A percentile compares a stretch with the other conserved stretches of the same genome.
Evolutionary conservation across 768 basidiomycete genomes (phyloP).

Genomic region (Trametes punicea): DNA sequence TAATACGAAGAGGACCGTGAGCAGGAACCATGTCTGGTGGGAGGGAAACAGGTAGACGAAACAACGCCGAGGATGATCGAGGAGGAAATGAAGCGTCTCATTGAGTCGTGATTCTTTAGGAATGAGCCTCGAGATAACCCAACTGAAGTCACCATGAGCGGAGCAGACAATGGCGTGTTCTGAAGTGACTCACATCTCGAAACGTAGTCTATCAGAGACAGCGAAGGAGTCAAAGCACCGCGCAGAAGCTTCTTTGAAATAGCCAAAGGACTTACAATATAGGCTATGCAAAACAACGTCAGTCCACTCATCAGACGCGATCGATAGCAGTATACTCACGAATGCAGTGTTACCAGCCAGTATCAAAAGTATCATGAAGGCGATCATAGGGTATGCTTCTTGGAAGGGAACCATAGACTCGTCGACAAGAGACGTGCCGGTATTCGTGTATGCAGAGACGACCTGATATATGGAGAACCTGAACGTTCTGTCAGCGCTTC

Average conservation of each 20-base stretch:
- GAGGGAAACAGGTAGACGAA: constrained; percentile 90
- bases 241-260: background rate
- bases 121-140: constrained; percentile 63
- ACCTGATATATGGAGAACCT: constrained; percentile 88
- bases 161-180: background rate
- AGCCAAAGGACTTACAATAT: constrained; percentile 65
- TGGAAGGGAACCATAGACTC: constrained; percentile 92
- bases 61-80: constrained; percentile 93
- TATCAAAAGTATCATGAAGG: constrained; percentile 69
- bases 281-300: constrained; percentile 49
- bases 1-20: constrained; percentile 61
- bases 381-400: constrained; percentile 75
- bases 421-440: constrained; percentile 85
- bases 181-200: constrained; percentile 13
- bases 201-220: constrained; percentile 56
- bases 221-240: background rate
- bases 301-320: background rate
- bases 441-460: constrained; percentile 85
- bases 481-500: background rate
- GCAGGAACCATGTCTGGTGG: constrained; percentile 90
- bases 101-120: constrained; percentile 55
- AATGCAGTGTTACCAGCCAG: constrained; percentile 93
- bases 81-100: constrained; percentile 85
- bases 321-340: constrained; percentile 49
- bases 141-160: constrained; percentile 43